phyloP scores from a whole-genome alignment of 768 basidiomycete genomes.

The Auricularia sp. region DNA sequence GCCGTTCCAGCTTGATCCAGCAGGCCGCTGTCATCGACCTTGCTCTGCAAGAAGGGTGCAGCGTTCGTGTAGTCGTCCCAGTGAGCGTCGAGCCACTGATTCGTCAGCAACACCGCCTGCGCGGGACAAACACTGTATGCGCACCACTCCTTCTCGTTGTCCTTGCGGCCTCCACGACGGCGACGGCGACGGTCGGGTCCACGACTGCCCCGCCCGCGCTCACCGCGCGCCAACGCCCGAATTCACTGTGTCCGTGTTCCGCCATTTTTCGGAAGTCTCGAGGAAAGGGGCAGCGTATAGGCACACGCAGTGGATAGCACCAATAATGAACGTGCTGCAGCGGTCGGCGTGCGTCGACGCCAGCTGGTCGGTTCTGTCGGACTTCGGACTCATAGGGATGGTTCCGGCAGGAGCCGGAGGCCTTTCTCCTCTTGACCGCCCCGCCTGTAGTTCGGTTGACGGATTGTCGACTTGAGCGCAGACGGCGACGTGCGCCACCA shows the following conservation, averaged over 20 bases:
- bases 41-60: slow-evolving; percentile 39
- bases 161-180: slow-evolving; percentile 94
- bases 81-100: slow-evolving; percentile 34
- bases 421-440: no score
- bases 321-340: no score
- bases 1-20: slow-evolving; percentile 47
- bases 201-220: slow-evolving; percentile 31
- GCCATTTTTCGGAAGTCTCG: slow-evolving; percentile 43
- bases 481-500: no score
- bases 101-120: not conserved
- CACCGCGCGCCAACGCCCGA: slow-evolving; percentile 67
- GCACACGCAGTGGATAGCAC: no score
- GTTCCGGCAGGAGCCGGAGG: no score
- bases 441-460: no score
- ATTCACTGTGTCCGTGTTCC: slow-evolving; percentile 88
- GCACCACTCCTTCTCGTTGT: slow-evolving; percentile 99
- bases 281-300: not conserved
- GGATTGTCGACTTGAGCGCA: no score
- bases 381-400: no score
- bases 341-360: no score
- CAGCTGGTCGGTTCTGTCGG: no score
- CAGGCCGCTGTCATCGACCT: slow-evolving; percentile 37
- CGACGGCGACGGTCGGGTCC: slow-evolving; percentile 64
- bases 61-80: slow-evolving; percentile 48
- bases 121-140: slow-evolving; percentile 12